Base-by-base conservation (phyloP, 805 yeast species). In the Diddensiella caesifluorescens region DNA sequence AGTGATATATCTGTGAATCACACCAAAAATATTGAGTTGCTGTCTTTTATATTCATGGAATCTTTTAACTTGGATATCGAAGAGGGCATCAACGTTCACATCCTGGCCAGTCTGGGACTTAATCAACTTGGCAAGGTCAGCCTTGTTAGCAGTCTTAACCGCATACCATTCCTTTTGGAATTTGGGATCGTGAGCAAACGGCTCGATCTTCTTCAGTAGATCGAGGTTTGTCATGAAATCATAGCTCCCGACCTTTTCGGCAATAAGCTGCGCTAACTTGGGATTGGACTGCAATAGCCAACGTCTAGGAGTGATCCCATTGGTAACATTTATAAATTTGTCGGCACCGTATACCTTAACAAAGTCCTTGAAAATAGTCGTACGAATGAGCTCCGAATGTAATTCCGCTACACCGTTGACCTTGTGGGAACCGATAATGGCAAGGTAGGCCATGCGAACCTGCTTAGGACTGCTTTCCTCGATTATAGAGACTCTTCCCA, bases 251-350 rank as follows among this genome's bases (percentile, higher is more conserved):
- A 87, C 70, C 53, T 78, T 79, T 39, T 77, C 72, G 32, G 84
- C 73, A 58, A 89, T 89, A 52, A 88, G 71, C n/a, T 65, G 68
- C 13, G 92, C 74, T 54, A 88, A 70, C 51, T 70, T 71, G 7
- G 97, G 96, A 63, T 88, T 89, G 38, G 96, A 95, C 67, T 88
- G 95, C 61, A 79, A 80, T 60, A 88, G 74, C 97, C 97, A 88
- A 67, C 97, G 80, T 73, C 97, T 79, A 54, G 96, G 96, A 2
- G 97, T 88, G 59, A 88, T 79, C 67, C 97, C 97, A 63, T 88
- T 88, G 38, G 97, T 88, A 47, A 88, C 95, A 56, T 88, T 88
- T 39, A 85, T 84, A 65, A 88, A 88, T 65, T 83, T 85, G 49
- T 84, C 85, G 18, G 71, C 57, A 38, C 97, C 97, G 55, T 76